Evolutionary conservation across 2,329 filamentous ascomycete genomes (phyloP), one percentile per base, ranked within the genome.

Genomic region (Aspergillus pseudoglaucus): DNA sequence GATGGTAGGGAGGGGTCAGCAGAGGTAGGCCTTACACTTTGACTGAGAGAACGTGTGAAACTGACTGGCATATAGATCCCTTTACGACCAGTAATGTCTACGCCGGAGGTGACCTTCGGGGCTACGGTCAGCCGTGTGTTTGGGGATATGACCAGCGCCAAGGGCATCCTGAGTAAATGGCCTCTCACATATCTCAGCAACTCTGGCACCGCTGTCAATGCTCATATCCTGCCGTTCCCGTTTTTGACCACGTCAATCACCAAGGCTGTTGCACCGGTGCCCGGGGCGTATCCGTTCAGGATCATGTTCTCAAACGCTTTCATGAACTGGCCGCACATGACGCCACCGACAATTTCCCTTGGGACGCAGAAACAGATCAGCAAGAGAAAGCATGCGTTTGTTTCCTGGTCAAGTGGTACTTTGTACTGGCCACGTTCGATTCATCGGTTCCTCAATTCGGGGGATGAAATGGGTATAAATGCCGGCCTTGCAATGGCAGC

Each of bases 341-440:
- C 46, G 3, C 61, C 60, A 1, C 69, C 69, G 9, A 55, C 53
- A 3, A 44, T 71, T 15, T 59, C 58, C 17, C 46, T 71, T 6
- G 59, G 66, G 41, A 45, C 66, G 12, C 52, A 57, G 12, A 68
- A 64, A 46, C 51, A 58, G 45, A 51, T 72, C 10, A 62, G 64
- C 1, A 17, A 54, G 5, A 52, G 53, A 20, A 66, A 68, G 30
- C 44, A 62, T 18, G 64, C 59, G 2, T 62, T 63, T 43, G 58
- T 62, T 37, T 59, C 62, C 18, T 70, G 66, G 67, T 61, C 62
- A 4, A 71, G 64, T 50, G 69, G 69, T n/a, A 50, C 58, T n/a
- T 44, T 65, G 20, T 22, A 41, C 1, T 72, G 69, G 69, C 68
- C 69, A 9, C 30, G 45, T 6, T 41, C 56, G 12, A 22, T 66